Conservation (phyloP, 148 eudicot species). For the Silene latifolia region DNA sequence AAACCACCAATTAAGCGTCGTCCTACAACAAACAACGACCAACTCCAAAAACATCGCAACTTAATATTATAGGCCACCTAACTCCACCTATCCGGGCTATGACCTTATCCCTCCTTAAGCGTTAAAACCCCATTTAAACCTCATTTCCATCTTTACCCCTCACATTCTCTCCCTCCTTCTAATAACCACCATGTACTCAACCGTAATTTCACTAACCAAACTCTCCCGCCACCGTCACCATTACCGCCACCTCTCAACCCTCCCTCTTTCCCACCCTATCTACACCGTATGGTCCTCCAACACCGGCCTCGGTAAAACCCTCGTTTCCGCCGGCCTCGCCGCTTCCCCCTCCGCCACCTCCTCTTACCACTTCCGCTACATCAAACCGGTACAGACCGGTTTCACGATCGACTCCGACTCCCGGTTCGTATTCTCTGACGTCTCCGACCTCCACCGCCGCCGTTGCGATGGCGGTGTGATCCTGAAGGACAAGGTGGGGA, state of each 20-base stretch:
- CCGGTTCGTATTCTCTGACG: slow-evolving; percentile 51
- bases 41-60: background rate
- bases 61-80: background rate
- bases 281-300: slow-evolving; percentile 74
- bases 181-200: background rate
- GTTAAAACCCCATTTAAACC: slow-evolving; percentile 8
- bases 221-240: slow-evolving; percentile 13
- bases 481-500: slow-evolving; percentile 7
- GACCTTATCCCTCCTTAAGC: background rate
- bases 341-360: slow-evolving; percentile 41
- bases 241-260: slow-evolving; percentile 23
- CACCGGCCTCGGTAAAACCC: slow-evolving; percentile 95
- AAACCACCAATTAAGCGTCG: too few species aligned
- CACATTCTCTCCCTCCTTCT: too few species aligned
- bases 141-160: background rate
- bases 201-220: background rate
- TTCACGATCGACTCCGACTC: slow-evolving; percentile 86
- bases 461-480: slow-evolving; percentile 18
- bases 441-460: slow-evolving; percentile 35
- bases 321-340: slow-evolving; percentile 80
- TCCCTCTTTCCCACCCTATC: slow-evolving; percentile 77
- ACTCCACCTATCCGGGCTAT: background rate
- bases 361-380: slow-evolving; percentile 42
- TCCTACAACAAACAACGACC: background rate
- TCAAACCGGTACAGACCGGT: slow-evolving; percentile 89